Evolutionary conservation across 768 basidiomycete species (phyloP).

Genomic region (Kwoniella shandongensis): DNA sequence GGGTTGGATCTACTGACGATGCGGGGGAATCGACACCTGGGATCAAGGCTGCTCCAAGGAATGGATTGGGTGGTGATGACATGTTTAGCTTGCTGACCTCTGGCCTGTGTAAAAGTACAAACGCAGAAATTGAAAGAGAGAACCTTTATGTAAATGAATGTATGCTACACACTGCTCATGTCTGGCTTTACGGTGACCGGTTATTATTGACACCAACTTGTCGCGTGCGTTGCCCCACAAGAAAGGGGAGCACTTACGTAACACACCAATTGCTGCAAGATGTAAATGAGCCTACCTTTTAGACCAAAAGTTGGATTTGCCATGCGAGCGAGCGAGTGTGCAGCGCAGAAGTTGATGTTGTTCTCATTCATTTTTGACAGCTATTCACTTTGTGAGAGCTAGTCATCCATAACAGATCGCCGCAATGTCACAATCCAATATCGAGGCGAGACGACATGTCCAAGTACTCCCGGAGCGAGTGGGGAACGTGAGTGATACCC

Average conservation of each 20-base stretch:
- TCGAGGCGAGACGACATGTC: conserved; percentile 44
- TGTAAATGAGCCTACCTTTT: neutral
- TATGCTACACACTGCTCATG: too few relatives aligned
- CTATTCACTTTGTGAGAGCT: neutral
- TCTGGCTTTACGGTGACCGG: too few relatives aligned
- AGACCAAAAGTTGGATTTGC: conserved; percentile 11
- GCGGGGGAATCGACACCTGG: conserved; percentile 15
- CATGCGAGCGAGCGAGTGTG: too few relatives aligned
- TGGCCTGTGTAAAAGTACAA: too few relatives aligned
- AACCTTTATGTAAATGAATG: too few relatives aligned
- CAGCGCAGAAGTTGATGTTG: too few relatives aligned
- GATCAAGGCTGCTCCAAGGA: conserved; percentile 16
- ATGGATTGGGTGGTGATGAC: conserved; percentile 19
- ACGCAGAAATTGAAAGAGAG: too few relatives aligned
- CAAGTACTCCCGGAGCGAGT: conserved; percentile 46
- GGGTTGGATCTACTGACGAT: conserved; percentile 3
- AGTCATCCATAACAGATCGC: neutral
- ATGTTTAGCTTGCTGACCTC: too few relatives aligned
- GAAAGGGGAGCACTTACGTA: neutral
- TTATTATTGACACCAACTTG: neutral
- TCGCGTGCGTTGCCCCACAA: conserved; percentile 10
- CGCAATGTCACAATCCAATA: conserved; percentile 26
- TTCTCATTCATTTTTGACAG: too few relatives aligned
- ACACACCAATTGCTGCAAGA: neutral
- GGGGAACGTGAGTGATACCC: conserved; percentile 32